Evolutionary conservation across 179 eudicot genomes (phyloP).

Genomic region (Spergularia azorica): DNA sequence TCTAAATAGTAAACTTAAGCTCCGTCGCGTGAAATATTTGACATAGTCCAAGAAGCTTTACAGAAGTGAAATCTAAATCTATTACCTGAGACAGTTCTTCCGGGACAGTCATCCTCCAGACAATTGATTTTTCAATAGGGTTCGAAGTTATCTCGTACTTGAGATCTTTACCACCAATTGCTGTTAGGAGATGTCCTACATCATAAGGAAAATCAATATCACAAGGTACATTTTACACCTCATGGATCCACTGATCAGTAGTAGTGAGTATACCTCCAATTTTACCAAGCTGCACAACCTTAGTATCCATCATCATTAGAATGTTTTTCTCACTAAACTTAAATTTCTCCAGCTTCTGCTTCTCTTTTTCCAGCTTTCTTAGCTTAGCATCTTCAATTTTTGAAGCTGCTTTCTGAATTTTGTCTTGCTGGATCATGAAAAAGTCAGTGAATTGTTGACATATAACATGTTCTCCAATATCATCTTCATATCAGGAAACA

Average conservation of each 20-base stretch:
- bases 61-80: too few species aligned
- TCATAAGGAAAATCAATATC: constrained; percentile 23
- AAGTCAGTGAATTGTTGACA: constrained; percentile 9
- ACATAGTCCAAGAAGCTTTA: too few species aligned
- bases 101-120: constrained; percentile 72
- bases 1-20: too few species aligned
- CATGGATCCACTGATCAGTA: background rate
- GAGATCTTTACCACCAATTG: constrained; percentile 67
- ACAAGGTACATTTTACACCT: background rate
- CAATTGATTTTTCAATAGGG: constrained; percentile 67
- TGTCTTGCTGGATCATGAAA: constrained; percentile 55
- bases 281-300: constrained; percentile 66
- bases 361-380: constrained; percentile 62
- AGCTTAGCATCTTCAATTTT: constrained; percentile 78
- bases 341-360: constrained; percentile 75
- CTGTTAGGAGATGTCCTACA: constrained; percentile 71
- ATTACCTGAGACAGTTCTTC: constrained; percentile 65
- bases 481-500: constrained; percentile 9
- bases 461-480: constrained; percentile 1
- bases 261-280: constrained; percentile 61
- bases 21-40: too few species aligned
- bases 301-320: constrained; percentile 65
- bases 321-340: constrained; percentile 64
- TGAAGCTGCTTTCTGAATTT: constrained; percentile 59
- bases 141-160: constrained; percentile 56